phyloP scores from a whole-genome alignment of 73 alveolate species.

The Stentor coeruleus region DNA sequence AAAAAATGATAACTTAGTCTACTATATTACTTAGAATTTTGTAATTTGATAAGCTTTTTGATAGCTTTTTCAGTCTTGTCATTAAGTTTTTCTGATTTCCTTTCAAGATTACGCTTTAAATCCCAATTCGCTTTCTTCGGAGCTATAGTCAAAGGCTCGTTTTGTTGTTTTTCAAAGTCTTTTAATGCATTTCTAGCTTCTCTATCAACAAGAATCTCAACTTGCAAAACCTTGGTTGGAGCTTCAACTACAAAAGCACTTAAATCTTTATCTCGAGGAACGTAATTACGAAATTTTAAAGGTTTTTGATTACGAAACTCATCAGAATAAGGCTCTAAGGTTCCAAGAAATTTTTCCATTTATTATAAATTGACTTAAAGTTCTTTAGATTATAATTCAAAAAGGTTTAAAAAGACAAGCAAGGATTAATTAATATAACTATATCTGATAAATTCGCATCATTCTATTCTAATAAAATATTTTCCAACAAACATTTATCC shows the following conservation, averaged over 20 bases:
- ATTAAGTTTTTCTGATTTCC: neutral
- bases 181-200: neutral
- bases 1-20: no score
- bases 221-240: conserved; percentile 1
- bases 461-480: no score
- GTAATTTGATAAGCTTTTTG: no score
- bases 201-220: neutral
- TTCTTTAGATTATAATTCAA: no score
- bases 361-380: no score
- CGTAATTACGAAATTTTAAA: neutral
- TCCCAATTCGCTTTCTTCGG: conserved; percentile 18
- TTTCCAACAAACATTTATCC: no score
- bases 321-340: neutral
- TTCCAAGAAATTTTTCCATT: conserved; percentile 5
- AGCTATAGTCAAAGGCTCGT: conserved; percentile 4
- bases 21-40: no score
- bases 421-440: no score
- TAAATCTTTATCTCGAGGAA: neutral
- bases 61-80: neutral
- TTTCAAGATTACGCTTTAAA: neutral
- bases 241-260: neutral
- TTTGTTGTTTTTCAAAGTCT: conserved; percentile 10
- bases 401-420: no score
- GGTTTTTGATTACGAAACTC: neutral
- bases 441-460: no score